phyloP scores from a whole-genome alignment of 2,329 filamentous ascomycete species.

The Penicillium palitans region DNA sequence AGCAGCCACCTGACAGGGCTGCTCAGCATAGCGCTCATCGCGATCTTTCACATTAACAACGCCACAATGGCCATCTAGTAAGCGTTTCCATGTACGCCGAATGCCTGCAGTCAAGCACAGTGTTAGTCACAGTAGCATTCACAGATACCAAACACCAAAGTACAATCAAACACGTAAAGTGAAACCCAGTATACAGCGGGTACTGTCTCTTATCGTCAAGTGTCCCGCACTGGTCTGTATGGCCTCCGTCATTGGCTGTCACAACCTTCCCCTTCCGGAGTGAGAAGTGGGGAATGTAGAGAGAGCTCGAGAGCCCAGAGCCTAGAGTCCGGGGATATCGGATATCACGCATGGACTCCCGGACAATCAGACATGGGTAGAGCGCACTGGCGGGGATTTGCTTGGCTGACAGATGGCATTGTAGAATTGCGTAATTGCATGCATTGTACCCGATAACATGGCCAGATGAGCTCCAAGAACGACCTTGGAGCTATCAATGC shows the following conservation, averaged over 20 bases:
- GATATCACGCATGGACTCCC: background rate
- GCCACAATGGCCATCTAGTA: constrained; percentile 77
- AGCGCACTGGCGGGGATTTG: background rate
- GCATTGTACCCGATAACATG: background rate
- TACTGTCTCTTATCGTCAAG: background rate
- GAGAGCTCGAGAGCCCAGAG: background rate
- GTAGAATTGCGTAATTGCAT: background rate
- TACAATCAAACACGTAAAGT: background rate
- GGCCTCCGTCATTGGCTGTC: constrained; percentile 24
- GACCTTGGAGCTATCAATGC: constrained; percentile 3
- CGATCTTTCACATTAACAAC: constrained; percentile 70
- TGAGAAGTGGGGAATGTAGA: constrained; percentile 30
- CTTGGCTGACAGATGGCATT: background rate
- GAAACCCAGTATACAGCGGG: background rate
- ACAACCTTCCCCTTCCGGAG: constrained; percentile 36
- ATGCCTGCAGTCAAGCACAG: constrained; percentile 52
- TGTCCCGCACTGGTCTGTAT: background rate
- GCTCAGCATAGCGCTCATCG: constrained; percentile 63
- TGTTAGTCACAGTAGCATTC: background rate
- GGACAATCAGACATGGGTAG: background rate
- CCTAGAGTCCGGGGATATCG: constrained; percentile 10
- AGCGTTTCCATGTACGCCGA: constrained; percentile 73
- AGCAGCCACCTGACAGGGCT: constrained; percentile 84
- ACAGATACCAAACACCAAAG: background rate
- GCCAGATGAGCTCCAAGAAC: background rate